phyloP scores from a whole-genome alignment of 1,284 basidiomycete species.

The Apiotrichum akiyoshidainum region DNA sequence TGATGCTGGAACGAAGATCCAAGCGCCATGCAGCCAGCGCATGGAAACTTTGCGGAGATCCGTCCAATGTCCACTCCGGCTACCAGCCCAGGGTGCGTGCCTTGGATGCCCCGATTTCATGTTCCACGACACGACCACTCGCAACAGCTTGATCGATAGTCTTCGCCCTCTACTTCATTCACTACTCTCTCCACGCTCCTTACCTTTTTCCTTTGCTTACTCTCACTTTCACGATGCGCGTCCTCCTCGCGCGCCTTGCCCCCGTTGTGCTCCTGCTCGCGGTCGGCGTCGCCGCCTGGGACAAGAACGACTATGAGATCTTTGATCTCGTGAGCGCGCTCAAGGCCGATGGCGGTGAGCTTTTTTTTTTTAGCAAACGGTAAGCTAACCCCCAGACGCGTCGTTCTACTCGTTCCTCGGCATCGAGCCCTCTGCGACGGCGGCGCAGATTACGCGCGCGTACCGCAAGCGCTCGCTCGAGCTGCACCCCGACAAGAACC shows the following conservation, averaged over 20 bases:
- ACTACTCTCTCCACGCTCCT: neutral
- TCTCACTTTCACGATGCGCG: slow-evolving; percentile 9
- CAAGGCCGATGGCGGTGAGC: slow-evolving; percentile 71
- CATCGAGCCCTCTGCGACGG: slow-evolving; percentile 65
- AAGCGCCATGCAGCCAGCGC: too few species aligned
- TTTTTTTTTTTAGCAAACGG: neutral
- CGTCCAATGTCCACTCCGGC: neutral
- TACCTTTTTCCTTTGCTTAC: neutral
- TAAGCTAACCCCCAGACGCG: slow-evolving; percentile 55
- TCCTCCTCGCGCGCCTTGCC: slow-evolving; percentile 2
- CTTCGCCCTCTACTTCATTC: neutral
- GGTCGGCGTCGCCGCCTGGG: slow-evolving; percentile 26
- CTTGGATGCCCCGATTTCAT: neutral
- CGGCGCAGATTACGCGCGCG: slow-evolving; percentile 73
- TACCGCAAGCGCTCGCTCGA: slow-evolving; percentile 84
- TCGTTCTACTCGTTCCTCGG: slow-evolving; percentile 86
- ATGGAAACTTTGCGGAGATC: neutral
- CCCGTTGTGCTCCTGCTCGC: slow-evolving; percentile 14
- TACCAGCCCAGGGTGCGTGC: too few species aligned
- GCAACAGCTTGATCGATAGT: neutral
- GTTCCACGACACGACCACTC: neutral
- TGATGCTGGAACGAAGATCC: too few species aligned
- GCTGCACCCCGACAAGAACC: slow-evolving; percentile 91
- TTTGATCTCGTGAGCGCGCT: slow-evolving; percentile 88
- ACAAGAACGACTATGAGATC: slow-evolving; percentile 85